A percentile compares a stretch with the other conserved stretches of the same genome.
Conservation (phyloP, 108 stramenopile species). For the Skeletonema grethae region DNA sequence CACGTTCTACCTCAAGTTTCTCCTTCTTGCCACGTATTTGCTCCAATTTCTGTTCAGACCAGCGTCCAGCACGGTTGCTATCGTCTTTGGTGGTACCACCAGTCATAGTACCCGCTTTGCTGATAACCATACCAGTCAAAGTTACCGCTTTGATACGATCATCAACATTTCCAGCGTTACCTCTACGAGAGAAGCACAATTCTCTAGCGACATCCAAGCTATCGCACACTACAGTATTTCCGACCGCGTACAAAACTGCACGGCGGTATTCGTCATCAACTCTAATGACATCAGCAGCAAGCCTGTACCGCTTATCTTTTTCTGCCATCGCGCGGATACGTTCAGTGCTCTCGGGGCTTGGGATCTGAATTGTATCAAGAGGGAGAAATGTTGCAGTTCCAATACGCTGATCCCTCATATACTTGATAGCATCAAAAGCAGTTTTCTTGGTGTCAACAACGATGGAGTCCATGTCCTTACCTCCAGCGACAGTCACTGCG, state of each 20-base stretch:
- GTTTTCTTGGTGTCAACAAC: constrained; percentile 94
- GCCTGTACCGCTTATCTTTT: constrained; percentile 72
- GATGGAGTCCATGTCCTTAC: constrained; percentile 95
- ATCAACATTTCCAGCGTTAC: constrained; percentile 35
- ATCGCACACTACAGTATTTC: constrained; percentile 94
- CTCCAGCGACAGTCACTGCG: constrained; percentile 96
- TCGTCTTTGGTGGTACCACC: constrained; percentile 88
- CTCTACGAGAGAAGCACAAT: constrained; percentile 70
- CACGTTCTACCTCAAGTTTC: constrained; percentile 69
- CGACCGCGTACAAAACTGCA: constrained; percentile 94
- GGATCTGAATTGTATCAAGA: constrained; percentile 85
- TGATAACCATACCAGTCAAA: constrained; percentile 91
- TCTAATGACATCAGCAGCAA: constrained; percentile 90
- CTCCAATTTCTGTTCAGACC: constrained; percentile 75
- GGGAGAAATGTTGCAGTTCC: constrained; percentile 96
- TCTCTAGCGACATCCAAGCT: constrained; percentile 90
- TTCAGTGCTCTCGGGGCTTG: constrained; percentile 76
- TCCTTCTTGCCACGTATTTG: constrained; percentile 74
- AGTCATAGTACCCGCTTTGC: constrained; percentile 98
- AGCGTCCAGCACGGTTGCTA: constrained; percentile 70
- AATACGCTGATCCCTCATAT: constrained; percentile 93
- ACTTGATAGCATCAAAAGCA: constrained; percentile 92
- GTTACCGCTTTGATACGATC: constrained; percentile 95
- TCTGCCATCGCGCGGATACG: constrained; percentile 87
- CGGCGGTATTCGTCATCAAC: constrained; percentile 74